phyloP scores from a whole-genome alignment of 306 rosid species.

The Crataegus laevigata region DNA sequence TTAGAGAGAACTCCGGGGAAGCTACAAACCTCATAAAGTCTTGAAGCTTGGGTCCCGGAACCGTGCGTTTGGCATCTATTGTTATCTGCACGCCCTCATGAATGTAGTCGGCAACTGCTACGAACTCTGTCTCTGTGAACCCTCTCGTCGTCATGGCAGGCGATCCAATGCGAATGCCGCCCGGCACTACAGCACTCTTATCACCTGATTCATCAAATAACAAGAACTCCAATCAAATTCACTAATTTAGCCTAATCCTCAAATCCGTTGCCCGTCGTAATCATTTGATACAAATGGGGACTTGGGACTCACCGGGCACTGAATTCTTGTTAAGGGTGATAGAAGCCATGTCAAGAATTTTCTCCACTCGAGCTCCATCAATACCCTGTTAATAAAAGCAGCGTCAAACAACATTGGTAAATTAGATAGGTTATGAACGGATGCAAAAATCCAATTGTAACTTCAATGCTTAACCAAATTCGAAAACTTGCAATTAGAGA shows the following conservation, averaged over 20 bases:
- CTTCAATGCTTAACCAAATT: background rate
- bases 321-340: constrained; percentile 95
- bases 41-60: constrained; percentile 69
- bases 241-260: background rate
- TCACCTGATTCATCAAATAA: constrained; percentile 45
- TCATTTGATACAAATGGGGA: background rate
- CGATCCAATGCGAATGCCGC: constrained; percentile 93
- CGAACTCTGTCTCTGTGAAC: constrained; percentile 60
- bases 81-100: constrained; percentile 80
- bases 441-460: background rate
- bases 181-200: constrained; percentile 80
- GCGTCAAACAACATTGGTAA: background rate
- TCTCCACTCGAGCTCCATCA: constrained; percentile 94
- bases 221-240: no score
- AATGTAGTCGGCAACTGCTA: constrained; percentile 56
- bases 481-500: background rate
- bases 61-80: constrained; percentile 56
- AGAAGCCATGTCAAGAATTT: constrained; percentile 87
- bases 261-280: background rate
- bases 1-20: constrained; percentile 53
- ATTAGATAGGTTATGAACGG: background rate
- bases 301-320: constrained; percentile 59
- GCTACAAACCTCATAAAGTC: constrained; percentile 60
- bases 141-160: constrained; percentile 99
- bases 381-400: constrained; percentile 45